Conservation (phyloP, 139 green algal species). For the Raphidocelis subcapitata region DNA sequence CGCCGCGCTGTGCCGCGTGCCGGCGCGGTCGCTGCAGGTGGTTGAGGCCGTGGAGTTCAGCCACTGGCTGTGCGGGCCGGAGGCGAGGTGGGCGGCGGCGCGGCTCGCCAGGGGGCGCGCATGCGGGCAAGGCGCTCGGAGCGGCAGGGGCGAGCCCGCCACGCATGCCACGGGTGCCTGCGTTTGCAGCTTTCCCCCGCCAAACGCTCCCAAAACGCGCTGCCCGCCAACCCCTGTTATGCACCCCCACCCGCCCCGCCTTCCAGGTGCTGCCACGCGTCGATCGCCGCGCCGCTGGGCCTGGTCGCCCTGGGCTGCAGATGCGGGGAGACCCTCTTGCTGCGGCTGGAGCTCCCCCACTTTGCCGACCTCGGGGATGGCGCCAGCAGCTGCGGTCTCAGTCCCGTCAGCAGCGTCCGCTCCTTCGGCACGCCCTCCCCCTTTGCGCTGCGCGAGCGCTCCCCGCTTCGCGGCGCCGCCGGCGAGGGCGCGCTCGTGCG, state of each 20-base stretch:
- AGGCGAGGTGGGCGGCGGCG: background rate
- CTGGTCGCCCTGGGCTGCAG: background rate
- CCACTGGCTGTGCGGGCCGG: conserved; percentile 33
- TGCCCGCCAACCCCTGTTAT: background rate
- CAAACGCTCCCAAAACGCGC: background rate
- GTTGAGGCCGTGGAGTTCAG: conserved; percentile 15
- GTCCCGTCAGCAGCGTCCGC: conserved; percentile 9
- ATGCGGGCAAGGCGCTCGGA: background rate
- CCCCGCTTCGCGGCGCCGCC: background rate
- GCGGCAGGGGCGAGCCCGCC: background rate
- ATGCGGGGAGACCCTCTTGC: background rate
- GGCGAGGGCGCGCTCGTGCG: conserved; percentile 38
- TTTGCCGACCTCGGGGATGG: background rate
- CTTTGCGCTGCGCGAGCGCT: background rate
- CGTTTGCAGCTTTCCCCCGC: background rate
- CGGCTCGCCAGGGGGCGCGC: background rate
- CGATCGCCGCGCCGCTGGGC: too few relatives aligned
- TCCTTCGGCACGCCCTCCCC: background rate
- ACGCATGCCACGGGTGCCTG: background rate
- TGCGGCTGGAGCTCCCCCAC: background rate
- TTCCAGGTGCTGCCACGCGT: too few relatives aligned
- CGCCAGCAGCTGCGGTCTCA: background rate
- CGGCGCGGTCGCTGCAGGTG: background rate
- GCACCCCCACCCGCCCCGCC: background rate
- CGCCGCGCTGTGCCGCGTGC: conserved; percentile 29